Evolutionary conservation across 768 basidiomycete species (phyloP).

Genomic region (Rhizopogon vinicolor): DNA sequence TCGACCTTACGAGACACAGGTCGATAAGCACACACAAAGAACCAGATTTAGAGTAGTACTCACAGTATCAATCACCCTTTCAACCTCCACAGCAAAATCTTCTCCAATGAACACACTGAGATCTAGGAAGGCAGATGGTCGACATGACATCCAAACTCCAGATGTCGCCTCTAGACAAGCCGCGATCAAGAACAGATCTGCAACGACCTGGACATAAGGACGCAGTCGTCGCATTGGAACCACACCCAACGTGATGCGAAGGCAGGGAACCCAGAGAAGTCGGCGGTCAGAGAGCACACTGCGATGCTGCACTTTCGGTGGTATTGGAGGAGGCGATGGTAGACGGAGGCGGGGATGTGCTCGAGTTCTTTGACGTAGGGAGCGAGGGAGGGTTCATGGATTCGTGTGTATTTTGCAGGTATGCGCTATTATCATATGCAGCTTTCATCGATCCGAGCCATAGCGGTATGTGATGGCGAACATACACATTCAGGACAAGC

Average conservation of each 20-base stretch:
- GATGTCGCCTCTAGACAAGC: constrained; percentile 25
- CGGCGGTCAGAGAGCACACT: constrained; percentile 25
- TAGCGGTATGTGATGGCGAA: constrained; percentile 19
- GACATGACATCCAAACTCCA: constrained; percentile 18
- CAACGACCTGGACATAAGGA: background rate
- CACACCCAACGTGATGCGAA: constrained; percentile 8
- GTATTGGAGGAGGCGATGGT: constrained; percentile 33
- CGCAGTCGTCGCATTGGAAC: too few species aligned
- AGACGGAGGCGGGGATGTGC: constrained; percentile 29
- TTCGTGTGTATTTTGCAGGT: constrained; percentile 28
- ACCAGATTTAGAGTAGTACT: background rate
- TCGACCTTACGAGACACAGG: constrained; percentile 18
- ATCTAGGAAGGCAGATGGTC: constrained; percentile 25
- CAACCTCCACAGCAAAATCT: constrained; percentile 24
- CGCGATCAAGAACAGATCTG: constrained; percentile 24
- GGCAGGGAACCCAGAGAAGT: constrained; percentile 31
- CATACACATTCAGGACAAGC: constrained; percentile 10
- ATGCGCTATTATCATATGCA: constrained; percentile 8
- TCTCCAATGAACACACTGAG: constrained; percentile 27
- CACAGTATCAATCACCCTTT: background rate
- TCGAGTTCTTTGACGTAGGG: constrained; percentile 33
- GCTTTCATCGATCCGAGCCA: constrained; percentile 24
- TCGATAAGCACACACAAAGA: background rate
- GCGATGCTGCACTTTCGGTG: constrained; percentile 28
- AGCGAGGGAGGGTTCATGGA: constrained; percentile 27